These are phyloP conservation scores for Orbilia javanica DNA, from an alignment of 2,329 filamentous ascomycete species.

Conservation along the genomic window DNA sequence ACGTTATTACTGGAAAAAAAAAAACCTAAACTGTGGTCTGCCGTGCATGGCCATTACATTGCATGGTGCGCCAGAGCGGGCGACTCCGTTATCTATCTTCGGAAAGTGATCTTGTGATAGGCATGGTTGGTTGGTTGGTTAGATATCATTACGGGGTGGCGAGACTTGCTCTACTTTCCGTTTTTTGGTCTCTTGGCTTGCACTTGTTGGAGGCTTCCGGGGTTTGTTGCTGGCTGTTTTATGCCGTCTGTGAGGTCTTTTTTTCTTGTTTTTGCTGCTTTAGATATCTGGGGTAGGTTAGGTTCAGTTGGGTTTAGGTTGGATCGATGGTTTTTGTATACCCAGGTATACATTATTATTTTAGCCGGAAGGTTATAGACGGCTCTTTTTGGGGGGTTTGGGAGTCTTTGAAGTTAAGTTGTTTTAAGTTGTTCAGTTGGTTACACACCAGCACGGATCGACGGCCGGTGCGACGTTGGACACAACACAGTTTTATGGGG, in stretches of 20 bases:
- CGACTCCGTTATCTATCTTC: slow-evolving; percentile 22
- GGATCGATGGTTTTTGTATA: too few relatives aligned
- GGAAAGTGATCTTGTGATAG: slow-evolving; percentile 42
- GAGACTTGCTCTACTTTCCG: slow-evolving; percentile 20
- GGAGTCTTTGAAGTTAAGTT: too few relatives aligned
- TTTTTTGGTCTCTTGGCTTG: slow-evolving; percentile 3
- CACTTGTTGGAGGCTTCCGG: background rate
- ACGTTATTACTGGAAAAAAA: background rate
- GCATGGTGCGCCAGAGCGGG: background rate
- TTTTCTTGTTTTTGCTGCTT: too few relatives aligned
- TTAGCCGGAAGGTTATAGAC: background rate
- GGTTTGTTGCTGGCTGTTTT: background rate
- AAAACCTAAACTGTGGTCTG: background rate
- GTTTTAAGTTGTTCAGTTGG: too few relatives aligned
- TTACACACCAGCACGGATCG: too few relatives aligned
- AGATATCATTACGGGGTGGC: too few relatives aligned
- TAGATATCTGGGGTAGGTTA: background rate
- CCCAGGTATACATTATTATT: too few relatives aligned
- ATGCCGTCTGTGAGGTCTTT: background rate
- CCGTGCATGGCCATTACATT: background rate
- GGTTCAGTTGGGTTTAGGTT: too few relatives aligned
- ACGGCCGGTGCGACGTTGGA: background rate
- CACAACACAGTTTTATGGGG: background rate
- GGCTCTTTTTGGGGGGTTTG: too few relatives aligned
- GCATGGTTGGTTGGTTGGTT: too few relatives aligned